phyloP scores from a whole-genome alignment of 169 alveolate species.

The Cryptosporidium meleagridis region DNA sequence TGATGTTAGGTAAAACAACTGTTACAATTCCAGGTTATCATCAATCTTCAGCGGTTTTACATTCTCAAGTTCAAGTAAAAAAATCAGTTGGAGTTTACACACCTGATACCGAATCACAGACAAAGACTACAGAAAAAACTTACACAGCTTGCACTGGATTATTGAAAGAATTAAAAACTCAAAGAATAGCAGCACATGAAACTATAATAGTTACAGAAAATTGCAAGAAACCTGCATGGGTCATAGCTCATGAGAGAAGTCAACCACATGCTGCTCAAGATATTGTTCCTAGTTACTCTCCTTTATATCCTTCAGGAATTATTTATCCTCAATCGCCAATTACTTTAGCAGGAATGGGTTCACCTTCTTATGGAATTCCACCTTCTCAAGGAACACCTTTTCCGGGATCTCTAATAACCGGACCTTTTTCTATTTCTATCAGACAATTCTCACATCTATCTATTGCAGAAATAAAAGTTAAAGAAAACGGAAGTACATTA shows the following conservation, averaged over 20 bases:
- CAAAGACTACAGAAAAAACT: not conserved
- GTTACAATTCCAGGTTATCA: not conserved
- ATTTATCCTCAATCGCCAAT: not conserved
- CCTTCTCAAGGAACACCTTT: constrained; percentile 2
- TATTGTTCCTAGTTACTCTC: not conserved
- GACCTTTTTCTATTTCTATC: constrained; percentile 19
- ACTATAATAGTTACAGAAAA: not conserved
- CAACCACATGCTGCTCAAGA: not conserved
- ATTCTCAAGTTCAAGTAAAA: not conserved
- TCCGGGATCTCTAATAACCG: constrained; percentile 19
- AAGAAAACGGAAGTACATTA: not conserved
- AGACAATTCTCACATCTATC: not conserved
- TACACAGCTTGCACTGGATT: constrained; percentile 12
- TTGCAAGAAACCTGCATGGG: constrained; percentile 4
- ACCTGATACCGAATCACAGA: not conserved
- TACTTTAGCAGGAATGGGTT: not conserved
- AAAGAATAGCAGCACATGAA: not conserved
- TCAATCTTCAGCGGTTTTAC: not conserved
- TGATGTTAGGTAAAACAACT: not conserved
- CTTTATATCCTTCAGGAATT: constrained; percentile 3
- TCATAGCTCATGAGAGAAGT: not conserved
- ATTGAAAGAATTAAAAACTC: not conserved
- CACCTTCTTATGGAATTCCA: not conserved
- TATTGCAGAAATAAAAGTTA: not conserved
- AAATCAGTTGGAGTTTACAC: not conserved